These are phyloP conservation scores for Corylus americana DNA, from an alignment of 306 rosid species.

Conservation along the genomic window DNA sequence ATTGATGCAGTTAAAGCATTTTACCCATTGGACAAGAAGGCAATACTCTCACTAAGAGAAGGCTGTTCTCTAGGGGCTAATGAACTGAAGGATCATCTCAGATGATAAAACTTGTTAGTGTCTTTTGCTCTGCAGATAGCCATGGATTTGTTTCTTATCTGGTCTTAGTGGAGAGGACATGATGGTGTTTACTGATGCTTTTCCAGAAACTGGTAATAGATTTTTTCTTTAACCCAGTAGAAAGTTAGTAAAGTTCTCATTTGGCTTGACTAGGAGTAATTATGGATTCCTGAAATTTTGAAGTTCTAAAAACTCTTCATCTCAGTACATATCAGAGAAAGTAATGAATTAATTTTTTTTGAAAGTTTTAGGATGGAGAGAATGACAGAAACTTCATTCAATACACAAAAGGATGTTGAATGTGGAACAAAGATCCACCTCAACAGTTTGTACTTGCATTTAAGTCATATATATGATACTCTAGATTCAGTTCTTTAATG, in stretches of 20 bases:
- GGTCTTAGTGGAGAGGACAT: slow-evolving; percentile 90
- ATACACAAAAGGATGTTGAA: too few species aligned
- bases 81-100: background rate
- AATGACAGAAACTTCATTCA: background rate
- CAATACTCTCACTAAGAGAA: background rate
- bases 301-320: too few species aligned
- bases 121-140: slow-evolving; percentile 54
- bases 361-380: background rate
- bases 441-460: too few species aligned
- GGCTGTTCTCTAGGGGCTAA: background rate
- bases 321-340: background rate
- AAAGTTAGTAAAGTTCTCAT: background rate
- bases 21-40: background rate
- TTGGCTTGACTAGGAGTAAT: background rate
- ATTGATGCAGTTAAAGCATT: background rate
- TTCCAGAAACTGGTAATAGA: slow-evolving; percentile 69
- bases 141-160: slow-evolving; percentile 85
- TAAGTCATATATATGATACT: too few species aligned
- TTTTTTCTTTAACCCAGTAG: background rate
- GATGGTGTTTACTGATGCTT: slow-evolving; percentile 93
- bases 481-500: too few species aligned
- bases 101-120: background rate
- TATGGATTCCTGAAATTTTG: too few species aligned
- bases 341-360: background rate
- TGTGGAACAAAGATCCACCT: too few species aligned